phyloP scores from a whole-genome alignment of 169 alveolate genomes.

The Theileria annulata region DNA sequence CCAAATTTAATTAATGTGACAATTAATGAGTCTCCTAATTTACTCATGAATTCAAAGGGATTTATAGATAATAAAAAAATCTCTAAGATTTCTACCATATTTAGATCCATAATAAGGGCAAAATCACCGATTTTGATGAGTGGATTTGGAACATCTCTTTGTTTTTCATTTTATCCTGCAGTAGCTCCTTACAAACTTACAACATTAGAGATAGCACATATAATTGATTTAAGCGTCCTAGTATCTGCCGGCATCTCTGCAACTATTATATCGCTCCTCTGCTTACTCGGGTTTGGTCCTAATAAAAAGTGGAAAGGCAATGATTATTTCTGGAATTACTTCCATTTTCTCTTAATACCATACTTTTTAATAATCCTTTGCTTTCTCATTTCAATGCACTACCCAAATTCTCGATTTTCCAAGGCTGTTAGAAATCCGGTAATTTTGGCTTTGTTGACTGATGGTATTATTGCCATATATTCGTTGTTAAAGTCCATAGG shows the following conservation, averaged over 20 bases:
- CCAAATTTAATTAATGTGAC: background rate
- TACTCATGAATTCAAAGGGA: background rate
- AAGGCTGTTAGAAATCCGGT: background rate
- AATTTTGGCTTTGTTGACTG: slow-evolving; percentile 12
- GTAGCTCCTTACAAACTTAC: slow-evolving; percentile 38
- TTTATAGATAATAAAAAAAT: too few relatives aligned
- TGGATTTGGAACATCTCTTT: background rate
- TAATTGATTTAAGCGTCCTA: slow-evolving; percentile 3
- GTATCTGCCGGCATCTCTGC: slow-evolving; percentile 16
- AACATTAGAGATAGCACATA: slow-evolving; percentile 13
- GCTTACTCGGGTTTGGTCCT: slow-evolving; percentile 25
- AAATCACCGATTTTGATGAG: slow-evolving; percentile 34
- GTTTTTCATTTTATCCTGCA: slow-evolving; percentile 30
- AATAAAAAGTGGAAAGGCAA: slow-evolving; percentile 30
- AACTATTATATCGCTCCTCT: slow-evolving; percentile 2
- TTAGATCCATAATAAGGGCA: slow-evolving; percentile 1
- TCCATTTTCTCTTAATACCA: slow-evolving; percentile 18
- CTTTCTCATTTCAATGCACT: slow-evolving; percentile 25
- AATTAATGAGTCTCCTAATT: background rate
- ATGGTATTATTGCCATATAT: background rate
- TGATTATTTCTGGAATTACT: slow-evolving; percentile 18
- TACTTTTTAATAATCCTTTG: background rate
- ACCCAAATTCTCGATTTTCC: slow-evolving; percentile 11
- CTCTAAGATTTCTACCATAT: background rate
- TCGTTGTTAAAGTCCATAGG: slow-evolving; percentile 23